Base-by-base conservation (phyloP, 768 basidiomycete genomes). In the Russula sp. region DNA sequence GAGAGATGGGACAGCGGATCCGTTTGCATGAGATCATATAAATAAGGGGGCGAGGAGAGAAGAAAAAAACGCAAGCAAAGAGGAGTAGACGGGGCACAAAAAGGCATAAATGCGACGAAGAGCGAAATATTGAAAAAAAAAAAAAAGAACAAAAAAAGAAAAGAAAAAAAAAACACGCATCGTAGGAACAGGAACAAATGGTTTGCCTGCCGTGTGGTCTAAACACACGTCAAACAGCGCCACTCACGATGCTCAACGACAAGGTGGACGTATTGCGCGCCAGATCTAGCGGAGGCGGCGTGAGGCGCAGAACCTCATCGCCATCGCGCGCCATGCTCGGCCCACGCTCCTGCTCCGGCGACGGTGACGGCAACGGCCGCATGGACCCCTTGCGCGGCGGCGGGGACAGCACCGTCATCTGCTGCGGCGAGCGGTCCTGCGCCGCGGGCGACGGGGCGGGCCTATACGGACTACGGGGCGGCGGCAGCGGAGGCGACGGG, bases 331-430 rank as follows among this genome's bases (percentile, higher is more conserved):
- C 65, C 45, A 44, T 49, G n/a, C 48, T 62, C 45, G 32, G n/a
- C 18, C 51, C 48, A 9, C 64, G 57, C 45, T 63, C 57, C 37
- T 54, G 57, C 14, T 63, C 62, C 0, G 62, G 62, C 14, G 62
- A 63, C 10, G 65, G 65, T 31, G 55, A 50, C 9, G 64, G 61
- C 32, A 62, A 49, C 37, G 61, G 58, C 45, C 55, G 59, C 18
- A 40, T 55, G 13, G 84, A 86, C 44, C 80, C 78, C 35, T 82
- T 79, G 44, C 87, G 82, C 31, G 86, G 87, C 1, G 86, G 85
- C 6, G 86, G 86, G 6, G 84, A 82, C 35, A 88, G 73, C 10
- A 86, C 77, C 37, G 77, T 77, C 62, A 81, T 75, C 64, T 77
- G 80, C 58, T 69, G 73, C 56, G 69, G 72, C 51, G 66, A 69